These are phyloP conservation scores for Trifolium subterraneum DNA, from an alignment of 306 rosid genomes.

Conservation along the genomic window DNA sequence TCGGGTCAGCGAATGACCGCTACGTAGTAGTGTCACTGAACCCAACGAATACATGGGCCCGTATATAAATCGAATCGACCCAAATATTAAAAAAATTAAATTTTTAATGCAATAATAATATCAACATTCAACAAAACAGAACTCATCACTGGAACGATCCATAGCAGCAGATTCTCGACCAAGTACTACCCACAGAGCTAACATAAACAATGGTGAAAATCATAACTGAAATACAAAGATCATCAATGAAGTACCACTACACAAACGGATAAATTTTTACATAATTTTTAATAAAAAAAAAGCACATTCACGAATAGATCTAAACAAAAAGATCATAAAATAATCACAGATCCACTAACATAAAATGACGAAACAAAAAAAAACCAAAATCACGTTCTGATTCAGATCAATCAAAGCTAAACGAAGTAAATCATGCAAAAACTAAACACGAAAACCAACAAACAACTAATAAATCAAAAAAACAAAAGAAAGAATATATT, in stretches of 20 bases:
- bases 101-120: background rate
- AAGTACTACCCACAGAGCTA: constrained; percentile 36
- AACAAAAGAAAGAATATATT: background rate
- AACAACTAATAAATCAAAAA: too few relatives aligned
- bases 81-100: background rate
- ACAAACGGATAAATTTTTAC: background rate
- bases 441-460: background rate
- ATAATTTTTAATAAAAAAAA: background rate
- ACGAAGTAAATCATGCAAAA: background rate
- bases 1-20: background rate
- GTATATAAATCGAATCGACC: constrained; percentile 14
- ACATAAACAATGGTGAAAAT: constrained; percentile 25
- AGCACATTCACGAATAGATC: constrained; percentile 34
- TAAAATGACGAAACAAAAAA: background rate
- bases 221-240: constrained; percentile 29
- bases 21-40: too few relatives aligned
- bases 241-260: constrained; percentile 26
- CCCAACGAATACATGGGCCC: too few relatives aligned
- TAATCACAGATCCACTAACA: background rate
- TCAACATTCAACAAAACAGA: constrained; percentile 1
- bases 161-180: constrained; percentile 30
- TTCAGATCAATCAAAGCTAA: background rate
- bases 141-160: background rate
- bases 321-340: background rate
- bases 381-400: background rate